Conservation (phyloP, 192 early-diverging fungal genomes). For the Glomus cerebriforme region DNA sequence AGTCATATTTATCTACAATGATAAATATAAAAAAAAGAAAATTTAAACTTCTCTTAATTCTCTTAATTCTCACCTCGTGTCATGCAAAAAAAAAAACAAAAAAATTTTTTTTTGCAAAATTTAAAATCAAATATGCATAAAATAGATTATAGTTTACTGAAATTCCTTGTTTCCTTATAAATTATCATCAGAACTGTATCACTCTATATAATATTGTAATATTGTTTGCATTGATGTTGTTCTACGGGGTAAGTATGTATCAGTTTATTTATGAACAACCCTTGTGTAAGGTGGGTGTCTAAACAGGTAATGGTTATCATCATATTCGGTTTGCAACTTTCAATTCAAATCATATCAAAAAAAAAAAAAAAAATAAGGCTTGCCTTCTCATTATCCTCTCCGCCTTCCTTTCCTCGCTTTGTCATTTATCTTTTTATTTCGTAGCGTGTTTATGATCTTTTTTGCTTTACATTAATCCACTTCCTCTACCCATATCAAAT, state of each 20-base stretch:
- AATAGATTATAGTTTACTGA: not conserved
- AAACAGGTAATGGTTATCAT: too few relatives aligned
- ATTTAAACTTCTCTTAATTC: too few relatives aligned
- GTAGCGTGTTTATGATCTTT: slow-evolving; percentile 6
- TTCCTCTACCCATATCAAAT: not conserved
- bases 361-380: not conserved
- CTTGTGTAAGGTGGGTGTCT: too few relatives aligned
- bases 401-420: not conserved
- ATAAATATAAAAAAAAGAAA: too few relatives aligned
- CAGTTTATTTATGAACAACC: too few relatives aligned
- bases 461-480: not conserved
- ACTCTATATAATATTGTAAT: too few relatives aligned
- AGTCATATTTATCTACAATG: not conserved
- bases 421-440: not conserved
- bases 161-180: not conserved
- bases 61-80: too few relatives aligned
- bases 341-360: not conserved
- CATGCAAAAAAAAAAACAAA: not conserved
- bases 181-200: not conserved
- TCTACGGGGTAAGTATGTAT: too few relatives aligned
- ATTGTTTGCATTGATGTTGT: too few relatives aligned
- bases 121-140: not conserved
- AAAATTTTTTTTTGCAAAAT: not conserved
- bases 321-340: not conserved
- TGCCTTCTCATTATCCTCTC: not conserved